Evolutionary conservation across 2,329 filamentous ascomycete genomes (phyloP).

Genomic region (Lachnellula suecica): DNA sequence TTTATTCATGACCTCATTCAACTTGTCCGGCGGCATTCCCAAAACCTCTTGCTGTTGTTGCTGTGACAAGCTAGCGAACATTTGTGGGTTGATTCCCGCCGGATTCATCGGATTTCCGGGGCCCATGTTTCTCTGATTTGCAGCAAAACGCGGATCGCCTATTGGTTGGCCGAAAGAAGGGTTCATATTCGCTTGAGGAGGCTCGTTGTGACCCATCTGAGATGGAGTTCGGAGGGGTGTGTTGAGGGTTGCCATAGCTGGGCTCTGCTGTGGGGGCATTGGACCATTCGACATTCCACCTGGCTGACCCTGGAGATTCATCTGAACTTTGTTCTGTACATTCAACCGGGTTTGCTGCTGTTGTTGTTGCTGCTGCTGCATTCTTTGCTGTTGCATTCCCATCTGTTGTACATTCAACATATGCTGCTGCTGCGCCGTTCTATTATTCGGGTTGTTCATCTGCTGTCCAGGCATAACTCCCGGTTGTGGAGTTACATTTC

Average conservation of each 20-base stretch:
- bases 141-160: slow-evolving; percentile 54
- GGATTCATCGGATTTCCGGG: slow-evolving; percentile 32
- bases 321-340: slow-evolving; percentile 40
- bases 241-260: slow-evolving; percentile 57
- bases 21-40: slow-evolving; percentile 46
- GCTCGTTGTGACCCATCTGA: slow-evolving; percentile 29
- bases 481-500: slow-evolving; percentile 33
- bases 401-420: slow-evolving; percentile 30
- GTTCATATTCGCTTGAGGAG: slow-evolving; percentile 42
- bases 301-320: slow-evolving; percentile 51
- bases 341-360: slow-evolving; percentile 28
- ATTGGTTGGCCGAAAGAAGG: slow-evolving; percentile 50
- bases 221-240: slow-evolving; percentile 44
- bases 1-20: slow-evolving; percentile 50
- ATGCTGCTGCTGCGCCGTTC: slow-evolving; percentile 29
- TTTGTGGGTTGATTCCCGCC: slow-evolving; percentile 38
- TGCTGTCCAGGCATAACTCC: slow-evolving; percentile 27
- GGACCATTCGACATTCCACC: slow-evolving; percentile 48
- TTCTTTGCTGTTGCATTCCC: slow-evolving; percentile 27
- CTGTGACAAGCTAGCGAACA: slow-evolving; percentile 41
- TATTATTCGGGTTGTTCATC: slow-evolving; percentile 27
- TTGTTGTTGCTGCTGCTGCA: slow-evolving; percentile 24
- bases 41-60: slow-evolving; percentile 47
- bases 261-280: slow-evolving; percentile 55
- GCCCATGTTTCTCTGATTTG: slow-evolving; percentile 42